Conservation (phyloP, 2,329 filamentous ascomycete genomes). For the Incumbomyces delicatus region DNA sequence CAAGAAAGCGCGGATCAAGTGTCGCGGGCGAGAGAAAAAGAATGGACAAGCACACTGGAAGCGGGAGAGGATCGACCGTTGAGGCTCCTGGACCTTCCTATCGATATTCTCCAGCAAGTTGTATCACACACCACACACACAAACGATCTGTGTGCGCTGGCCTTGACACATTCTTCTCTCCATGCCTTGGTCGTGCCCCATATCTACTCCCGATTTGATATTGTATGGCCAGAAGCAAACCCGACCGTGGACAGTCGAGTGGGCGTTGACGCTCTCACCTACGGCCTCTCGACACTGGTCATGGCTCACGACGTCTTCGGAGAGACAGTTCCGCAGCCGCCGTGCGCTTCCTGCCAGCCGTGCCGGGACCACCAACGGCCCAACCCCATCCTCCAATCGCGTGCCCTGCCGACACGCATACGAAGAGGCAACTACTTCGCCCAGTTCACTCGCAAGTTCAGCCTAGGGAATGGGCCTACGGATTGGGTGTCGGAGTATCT, state of each 20-base stretch:
- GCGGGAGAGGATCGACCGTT: conserved; percentile 35
- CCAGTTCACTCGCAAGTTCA: conserved; percentile 71
- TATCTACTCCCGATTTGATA: conserved; percentile 79
- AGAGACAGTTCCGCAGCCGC: conserved; percentile 34
- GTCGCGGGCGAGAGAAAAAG: no score
- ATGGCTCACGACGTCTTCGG: conserved; percentile 58
- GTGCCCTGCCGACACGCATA: conserved; percentile 13
- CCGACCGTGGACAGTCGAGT: conserved; percentile 55
- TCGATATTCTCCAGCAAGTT: conserved; percentile 69
- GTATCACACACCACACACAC: conserved; percentile 74
- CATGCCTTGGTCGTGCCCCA: conserved; percentile 65
- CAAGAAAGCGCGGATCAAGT: no score
- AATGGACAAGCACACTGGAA: no score
- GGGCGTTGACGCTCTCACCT: conserved; percentile 73
- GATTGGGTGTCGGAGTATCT: conserved; percentile 75
- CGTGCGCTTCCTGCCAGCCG: conserved; percentile 1
- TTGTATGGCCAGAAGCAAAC: conserved; percentile 71
- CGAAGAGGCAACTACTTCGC: conserved; percentile 66
- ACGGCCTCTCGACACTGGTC: conserved; percentile 69
- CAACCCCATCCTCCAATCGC: background rate
- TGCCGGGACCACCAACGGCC: conserved; percentile 11
- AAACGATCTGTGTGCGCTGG: conserved; percentile 70
- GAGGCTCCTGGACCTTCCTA: conserved; percentile 61
- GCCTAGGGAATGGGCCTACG: conserved; percentile 67
- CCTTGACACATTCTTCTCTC: conserved; percentile 66